Percentiles rank a stretch among this genome's conserved stretches.
These are phyloP conservation scores for Micractinium conductrix DNA, from an alignment of 139 green algal genomes.

Conservation along the genomic window DNA sequence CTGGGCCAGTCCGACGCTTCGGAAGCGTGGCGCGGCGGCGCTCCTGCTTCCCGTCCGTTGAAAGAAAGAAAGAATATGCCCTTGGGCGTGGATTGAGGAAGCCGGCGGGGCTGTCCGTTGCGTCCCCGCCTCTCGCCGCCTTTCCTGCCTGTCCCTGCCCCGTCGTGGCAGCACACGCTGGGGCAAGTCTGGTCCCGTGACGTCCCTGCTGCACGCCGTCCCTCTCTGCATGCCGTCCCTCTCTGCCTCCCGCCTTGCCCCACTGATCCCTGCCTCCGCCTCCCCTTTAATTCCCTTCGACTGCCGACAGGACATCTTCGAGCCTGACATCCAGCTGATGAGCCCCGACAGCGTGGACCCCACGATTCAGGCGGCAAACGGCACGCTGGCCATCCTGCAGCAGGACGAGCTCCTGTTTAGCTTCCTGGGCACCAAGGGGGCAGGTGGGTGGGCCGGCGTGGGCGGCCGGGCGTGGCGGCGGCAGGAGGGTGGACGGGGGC, in stretches of 20 bases:
- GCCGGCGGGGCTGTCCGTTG: not conserved
- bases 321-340: slow-evolving; percentile 17
- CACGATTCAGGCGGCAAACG: not conserved
- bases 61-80: no score
- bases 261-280: not conserved
- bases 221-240: no score
- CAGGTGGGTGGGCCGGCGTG: no score
- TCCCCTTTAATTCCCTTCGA: not conserved
- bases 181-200: no score
- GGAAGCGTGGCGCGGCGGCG: no score
- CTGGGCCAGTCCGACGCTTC: no score
- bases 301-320: slow-evolving; percentile 38
- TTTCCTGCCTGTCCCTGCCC: not conserved
- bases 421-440: slow-evolving; percentile 46
- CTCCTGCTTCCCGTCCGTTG: no score
- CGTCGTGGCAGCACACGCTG: not conserved
- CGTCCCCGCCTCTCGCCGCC: not conserved
- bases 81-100: not conserved
- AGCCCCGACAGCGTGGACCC: not conserved
- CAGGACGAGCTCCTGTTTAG: slow-evolving; percentile 8
- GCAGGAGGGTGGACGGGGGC: no score
- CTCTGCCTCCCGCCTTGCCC: not conserved
- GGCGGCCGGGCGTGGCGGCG: no score
- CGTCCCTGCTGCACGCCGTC: no score
- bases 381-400: not conserved